phyloP scores from a whole-genome alignment of 1,139 yeast genomes.

The Blastobotrys petasosporus region DNA sequence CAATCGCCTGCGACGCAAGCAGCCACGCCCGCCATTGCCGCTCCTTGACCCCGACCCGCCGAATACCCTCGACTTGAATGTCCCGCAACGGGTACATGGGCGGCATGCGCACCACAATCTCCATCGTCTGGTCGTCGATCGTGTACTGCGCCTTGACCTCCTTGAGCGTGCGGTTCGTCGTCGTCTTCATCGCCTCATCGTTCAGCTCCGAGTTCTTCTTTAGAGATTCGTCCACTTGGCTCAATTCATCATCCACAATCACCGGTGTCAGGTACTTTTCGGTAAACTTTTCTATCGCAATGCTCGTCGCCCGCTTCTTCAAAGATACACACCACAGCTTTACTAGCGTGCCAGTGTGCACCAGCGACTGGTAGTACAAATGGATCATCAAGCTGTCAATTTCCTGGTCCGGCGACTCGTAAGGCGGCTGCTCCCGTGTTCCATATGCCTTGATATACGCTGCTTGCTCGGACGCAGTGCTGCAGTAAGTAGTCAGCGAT shows the following conservation, averaged over 20 bases:
- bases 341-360: conserved; percentile 58
- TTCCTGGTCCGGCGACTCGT: conserved; percentile 30
- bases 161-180: conserved; percentile 53
- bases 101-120: conserved; percentile 70
- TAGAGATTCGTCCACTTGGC: conserved; percentile 41
- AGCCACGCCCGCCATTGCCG: conserved; percentile 96
- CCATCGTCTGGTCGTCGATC: conserved; percentile 86
- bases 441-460: conserved; percentile 10
- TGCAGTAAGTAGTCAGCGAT: not conserved
- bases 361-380: conserved; percentile 51
- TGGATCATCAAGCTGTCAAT: conserved; percentile 38
- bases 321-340: conserved; percentile 68
- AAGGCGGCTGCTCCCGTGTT: conserved; percentile 2
- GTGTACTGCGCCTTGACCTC: conserved; percentile 71
- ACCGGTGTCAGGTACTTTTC: conserved; percentile 56
- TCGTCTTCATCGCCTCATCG: conserved; percentile 57
- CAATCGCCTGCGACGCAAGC: conserved; percentile 77
- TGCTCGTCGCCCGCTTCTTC: conserved; percentile 52
- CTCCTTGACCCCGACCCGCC: conserved; percentile 84
- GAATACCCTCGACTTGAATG: conserved; percentile 69
- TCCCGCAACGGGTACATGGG: conserved; percentile 65
- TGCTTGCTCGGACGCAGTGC: not conserved
- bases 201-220: conserved; percentile 32
- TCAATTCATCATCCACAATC: conserved; percentile 53
- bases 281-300: conserved; percentile 58